Conservation (phyloP, 305 asterid species). For the Fraxinus xanthoxyloides region DNA sequence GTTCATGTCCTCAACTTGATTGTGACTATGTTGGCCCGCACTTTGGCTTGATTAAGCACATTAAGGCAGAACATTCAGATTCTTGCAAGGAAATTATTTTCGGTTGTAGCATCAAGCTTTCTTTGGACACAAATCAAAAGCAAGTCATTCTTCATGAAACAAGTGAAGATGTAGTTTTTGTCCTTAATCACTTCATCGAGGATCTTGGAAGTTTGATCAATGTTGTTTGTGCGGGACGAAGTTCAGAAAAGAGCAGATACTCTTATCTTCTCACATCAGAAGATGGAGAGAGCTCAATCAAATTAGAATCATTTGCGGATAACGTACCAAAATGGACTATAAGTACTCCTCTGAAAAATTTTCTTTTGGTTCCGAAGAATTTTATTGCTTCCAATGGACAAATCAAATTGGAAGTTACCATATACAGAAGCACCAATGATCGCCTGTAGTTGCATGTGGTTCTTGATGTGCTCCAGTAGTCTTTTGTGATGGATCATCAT, state of each 20-base stretch:
- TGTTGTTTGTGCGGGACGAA: constrained; percentile 32
- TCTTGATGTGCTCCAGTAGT: neutral
- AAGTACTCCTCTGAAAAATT: constrained; percentile 21
- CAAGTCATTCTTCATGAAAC: constrained; percentile 34
- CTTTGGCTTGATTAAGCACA: constrained; percentile 33
- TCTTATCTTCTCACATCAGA: constrained; percentile 21
- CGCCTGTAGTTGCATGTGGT: neutral
- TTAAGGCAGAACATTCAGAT: constrained; percentile 22
- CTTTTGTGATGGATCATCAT: neutral
- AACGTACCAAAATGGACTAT: constrained; percentile 24
- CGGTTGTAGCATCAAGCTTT: constrained; percentile 1
- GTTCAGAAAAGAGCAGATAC: constrained; percentile 14
- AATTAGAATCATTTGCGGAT: constrained; percentile 34
- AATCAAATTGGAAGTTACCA: neutral
- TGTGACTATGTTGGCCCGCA: constrained; percentile 31
- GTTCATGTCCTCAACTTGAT: constrained; percentile 40
- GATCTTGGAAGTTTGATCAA: constrained; percentile 31
- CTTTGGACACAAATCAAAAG: constrained; percentile 19
- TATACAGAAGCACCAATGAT: neutral
- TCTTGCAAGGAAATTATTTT: constrained; percentile 16
- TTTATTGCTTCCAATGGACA: neutral
- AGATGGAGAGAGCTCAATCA: constrained; percentile 32
- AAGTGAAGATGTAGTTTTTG: constrained; percentile 23
- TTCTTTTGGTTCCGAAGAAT: constrained; percentile 40
- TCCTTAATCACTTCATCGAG: constrained; percentile 29